Evolutionary conservation across 371 early-diverging fungal species (phyloP).

Genomic region (Umbelopsis sp.): DNA sequence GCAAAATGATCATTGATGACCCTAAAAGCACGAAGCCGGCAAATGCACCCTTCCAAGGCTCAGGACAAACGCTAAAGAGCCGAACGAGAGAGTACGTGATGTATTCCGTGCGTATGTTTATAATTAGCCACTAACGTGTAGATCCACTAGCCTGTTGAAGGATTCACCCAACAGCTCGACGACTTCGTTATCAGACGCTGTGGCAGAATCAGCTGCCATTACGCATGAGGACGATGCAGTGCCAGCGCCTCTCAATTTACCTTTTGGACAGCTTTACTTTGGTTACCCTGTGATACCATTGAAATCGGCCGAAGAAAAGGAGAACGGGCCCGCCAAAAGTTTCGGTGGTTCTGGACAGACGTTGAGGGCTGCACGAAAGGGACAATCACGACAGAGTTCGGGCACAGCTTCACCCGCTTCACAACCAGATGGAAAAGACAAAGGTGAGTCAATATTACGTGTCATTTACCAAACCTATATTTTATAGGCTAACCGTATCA

Average conservation of each 20-base stretch:
- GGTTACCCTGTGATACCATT: conserved; percentile 72
- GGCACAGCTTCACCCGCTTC: conserved; percentile 9
- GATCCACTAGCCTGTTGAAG: background rate
- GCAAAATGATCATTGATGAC: conserved; percentile 52
- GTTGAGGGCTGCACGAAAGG: conserved; percentile 6
- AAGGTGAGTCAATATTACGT: background rate
- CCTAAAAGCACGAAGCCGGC: conserved; percentile 38
- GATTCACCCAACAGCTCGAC: conserved; percentile 12
- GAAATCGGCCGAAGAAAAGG: conserved; percentile 32
- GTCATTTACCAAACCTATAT: no score
- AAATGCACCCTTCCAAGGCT: conserved; percentile 46
- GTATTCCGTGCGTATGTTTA: background rate
- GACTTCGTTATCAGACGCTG: conserved; percentile 7
- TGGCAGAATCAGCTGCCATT: conserved; percentile 9
- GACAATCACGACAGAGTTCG: conserved; percentile 12
- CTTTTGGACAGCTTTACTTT: conserved; percentile 91
- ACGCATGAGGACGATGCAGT: conserved; percentile 1
- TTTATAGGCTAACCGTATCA: no score
- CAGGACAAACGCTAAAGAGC: conserved; percentile 44
- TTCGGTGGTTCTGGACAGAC: conserved; percentile 5
- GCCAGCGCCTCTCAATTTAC: conserved; percentile 77
- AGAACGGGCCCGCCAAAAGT: conserved; percentile 18
- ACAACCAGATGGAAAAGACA: background rate
- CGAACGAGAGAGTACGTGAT: conserved; percentile 44
- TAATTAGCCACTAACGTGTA: background rate